These are phyloP conservation scores for Helianthus annuus DNA, from an alignment of 129 eudicot genomes.

Conservation along the genomic window HanXRQr2.0-SUNRISE NC_035443.2:71066649-71067148, in stretches of 20 bases:
- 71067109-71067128: conserved; percentile 84
- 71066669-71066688: too few species aligned
- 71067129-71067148: conserved; percentile 72
- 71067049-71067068: conserved; percentile 11
- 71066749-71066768: too few species aligned
- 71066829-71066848: not conserved
- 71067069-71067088: conserved; percentile 38
- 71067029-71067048: conserved; percentile 20
- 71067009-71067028: conserved; percentile 21
- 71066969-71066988: not conserved
- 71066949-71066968: conserved; percentile 31
- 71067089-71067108: conserved; percentile 72
- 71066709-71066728: too few species aligned
- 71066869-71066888: not conserved
- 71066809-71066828: not conserved
- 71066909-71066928: not conserved
- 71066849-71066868: not conserved
- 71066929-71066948: not conserved
- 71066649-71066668: too few species aligned
- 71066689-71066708: too few species aligned
- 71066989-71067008: conserved; percentile 14
- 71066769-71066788: too few species aligned
- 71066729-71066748: too few species aligned
- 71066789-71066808: not conserved
- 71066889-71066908: not conserved